Percentiles rank a stretch among this genome's conserved stretches.
These are phyloP conservation scores for Pulicaria dysenterica DNA, from an alignment of 129 eudicot species.

Conservation along the genomic window DNA sequence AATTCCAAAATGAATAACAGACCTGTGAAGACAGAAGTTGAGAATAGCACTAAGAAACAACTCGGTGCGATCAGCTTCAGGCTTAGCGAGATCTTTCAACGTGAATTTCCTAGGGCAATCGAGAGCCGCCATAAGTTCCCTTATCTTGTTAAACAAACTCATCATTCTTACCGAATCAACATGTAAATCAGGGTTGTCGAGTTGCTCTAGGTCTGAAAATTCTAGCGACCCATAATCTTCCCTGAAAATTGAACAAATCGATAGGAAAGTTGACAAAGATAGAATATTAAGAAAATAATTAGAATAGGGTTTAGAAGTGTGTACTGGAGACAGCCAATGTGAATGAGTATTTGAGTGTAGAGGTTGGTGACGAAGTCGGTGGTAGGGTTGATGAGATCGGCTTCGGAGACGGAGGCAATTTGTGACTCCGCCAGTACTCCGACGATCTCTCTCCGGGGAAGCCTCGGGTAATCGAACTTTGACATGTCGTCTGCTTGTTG, in stretches of 20 bases:
- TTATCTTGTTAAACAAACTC: slow-evolving; percentile 53
- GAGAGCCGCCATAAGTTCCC: slow-evolving; percentile 44
- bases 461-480: slow-evolving; percentile 55
- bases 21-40: slow-evolving; percentile 75
- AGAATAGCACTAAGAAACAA: slow-evolving; percentile 60
- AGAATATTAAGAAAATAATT: too few species aligned
- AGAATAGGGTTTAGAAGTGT: slow-evolving; percentile 21
- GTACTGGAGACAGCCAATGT: slow-evolving; percentile 58
- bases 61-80: slow-evolving; percentile 71
- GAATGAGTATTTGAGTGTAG: slow-evolving; percentile 49
- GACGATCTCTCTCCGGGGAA: slow-evolving; percentile 53
- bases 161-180: slow-evolving; percentile 55
- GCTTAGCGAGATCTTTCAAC: slow-evolving; percentile 60
- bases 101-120: slow-evolving; percentile 57
- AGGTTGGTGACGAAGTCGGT: slow-evolving; percentile 54
- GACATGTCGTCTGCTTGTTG: slow-evolving; percentile 44
- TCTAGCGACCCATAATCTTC: slow-evolving; percentile 71
- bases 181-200: slow-evolving; percentile 80
- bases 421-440: slow-evolving; percentile 42
- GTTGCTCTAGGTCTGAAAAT: slow-evolving; percentile 63
- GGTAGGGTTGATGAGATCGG: slow-evolving; percentile 62
- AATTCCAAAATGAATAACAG: neutral
- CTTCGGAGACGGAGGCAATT: slow-evolving; percentile 56
- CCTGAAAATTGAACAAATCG: slow-evolving; percentile 40
- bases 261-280: neutral